Conservation (phyloP, 768 basidiomycete species). For the Roridomyces roridus region DNA sequence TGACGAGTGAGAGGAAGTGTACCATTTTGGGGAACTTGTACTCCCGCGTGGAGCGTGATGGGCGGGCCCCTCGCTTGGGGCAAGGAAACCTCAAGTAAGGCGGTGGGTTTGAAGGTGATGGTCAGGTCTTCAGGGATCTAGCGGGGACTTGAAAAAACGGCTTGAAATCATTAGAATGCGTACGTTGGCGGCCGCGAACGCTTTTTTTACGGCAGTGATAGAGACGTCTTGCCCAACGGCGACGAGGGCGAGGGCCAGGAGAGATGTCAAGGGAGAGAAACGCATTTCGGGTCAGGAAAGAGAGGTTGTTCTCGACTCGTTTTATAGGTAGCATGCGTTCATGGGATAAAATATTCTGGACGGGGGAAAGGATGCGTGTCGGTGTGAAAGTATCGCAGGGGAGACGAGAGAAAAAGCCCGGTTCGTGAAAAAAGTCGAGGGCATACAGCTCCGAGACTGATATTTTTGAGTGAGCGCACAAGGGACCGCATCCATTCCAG, state of each 20-base stretch:
- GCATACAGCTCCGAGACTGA: too few relatives aligned
- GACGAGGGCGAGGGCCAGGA: conserved; percentile 6
- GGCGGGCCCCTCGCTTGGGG: conserved; percentile 27
- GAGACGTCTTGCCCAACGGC: conserved; percentile 19
- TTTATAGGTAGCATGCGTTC: conserved; percentile 1
- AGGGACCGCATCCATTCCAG: too few relatives aligned
- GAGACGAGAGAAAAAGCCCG: too few relatives aligned
- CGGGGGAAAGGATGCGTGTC: too few relatives aligned
- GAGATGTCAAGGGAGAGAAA: conserved; percentile 4
- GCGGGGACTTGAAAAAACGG: background rate
- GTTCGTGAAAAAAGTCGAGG: too few relatives aligned
- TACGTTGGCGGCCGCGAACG: conserved; percentile 16
- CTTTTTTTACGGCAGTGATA: conserved; percentile 10
- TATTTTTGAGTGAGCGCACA: too few relatives aligned
- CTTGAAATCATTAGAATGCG: background rate
- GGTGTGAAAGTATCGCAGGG: background rate
- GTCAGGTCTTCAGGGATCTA: conserved; percentile 31
- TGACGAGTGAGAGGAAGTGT: background rate
- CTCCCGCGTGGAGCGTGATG: conserved; percentile 34
- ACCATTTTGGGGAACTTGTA: conserved; percentile 26
- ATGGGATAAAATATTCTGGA: background rate
- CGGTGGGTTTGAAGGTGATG: conserved; percentile 30
- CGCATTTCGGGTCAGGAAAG: conserved; percentile 4
- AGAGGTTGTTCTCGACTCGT: background rate
- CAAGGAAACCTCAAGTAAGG: conserved; percentile 33